phyloP scores from a whole-genome alignment of 176 grass and related monocot genomes.

The Leersia perrieri region DNA sequence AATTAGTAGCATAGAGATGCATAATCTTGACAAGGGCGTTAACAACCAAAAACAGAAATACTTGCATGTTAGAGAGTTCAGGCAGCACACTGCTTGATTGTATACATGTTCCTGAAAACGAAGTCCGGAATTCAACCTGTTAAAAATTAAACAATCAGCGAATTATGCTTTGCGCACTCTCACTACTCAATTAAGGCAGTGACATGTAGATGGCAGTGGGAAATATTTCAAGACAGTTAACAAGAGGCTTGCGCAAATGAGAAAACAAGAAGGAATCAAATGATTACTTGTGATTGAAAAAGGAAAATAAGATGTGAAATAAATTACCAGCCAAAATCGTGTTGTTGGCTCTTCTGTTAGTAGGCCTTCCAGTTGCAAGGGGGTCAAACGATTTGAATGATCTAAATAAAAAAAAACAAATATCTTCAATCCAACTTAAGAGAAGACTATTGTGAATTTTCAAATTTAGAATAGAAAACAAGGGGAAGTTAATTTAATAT shows the following conservation, averaged over 20 bases:
- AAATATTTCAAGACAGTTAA: constrained; percentile 8
- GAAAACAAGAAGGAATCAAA: neutral
- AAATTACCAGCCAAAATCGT: constrained; percentile 88
- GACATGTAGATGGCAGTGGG: neutral
- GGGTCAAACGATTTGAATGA: constrained; percentile 77
- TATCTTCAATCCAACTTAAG: constrained; percentile 1
- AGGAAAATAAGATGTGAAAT: constrained; percentile 15
- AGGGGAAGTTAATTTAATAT: neutral
- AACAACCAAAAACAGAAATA: constrained; percentile 21
- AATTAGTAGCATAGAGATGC: neutral
- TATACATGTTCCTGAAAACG: constrained; percentile 72
- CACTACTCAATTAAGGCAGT: constrained; percentile 2
- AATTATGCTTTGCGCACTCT: constrained; percentile 17
- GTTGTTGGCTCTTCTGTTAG: constrained; percentile 73
- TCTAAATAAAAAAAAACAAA: constrained; percentile 45
- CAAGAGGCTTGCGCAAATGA: neutral
- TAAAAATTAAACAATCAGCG: constrained; percentile 26
- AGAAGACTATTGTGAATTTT: constrained; percentile 9
- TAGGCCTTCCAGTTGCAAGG: constrained; percentile 81
- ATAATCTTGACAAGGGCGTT: neutral
- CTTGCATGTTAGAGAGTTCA: constrained; percentile 84
- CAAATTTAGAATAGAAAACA: constrained; percentile 19
- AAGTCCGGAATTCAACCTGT: constrained; percentile 91
- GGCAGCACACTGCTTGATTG: constrained; percentile 73
- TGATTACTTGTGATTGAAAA: neutral